Evolutionary conservation across 164 flowering plant species (phyloP), one percentile per base, ranked within the genome.

Genomic region (Echeveria elegans): DNA sequence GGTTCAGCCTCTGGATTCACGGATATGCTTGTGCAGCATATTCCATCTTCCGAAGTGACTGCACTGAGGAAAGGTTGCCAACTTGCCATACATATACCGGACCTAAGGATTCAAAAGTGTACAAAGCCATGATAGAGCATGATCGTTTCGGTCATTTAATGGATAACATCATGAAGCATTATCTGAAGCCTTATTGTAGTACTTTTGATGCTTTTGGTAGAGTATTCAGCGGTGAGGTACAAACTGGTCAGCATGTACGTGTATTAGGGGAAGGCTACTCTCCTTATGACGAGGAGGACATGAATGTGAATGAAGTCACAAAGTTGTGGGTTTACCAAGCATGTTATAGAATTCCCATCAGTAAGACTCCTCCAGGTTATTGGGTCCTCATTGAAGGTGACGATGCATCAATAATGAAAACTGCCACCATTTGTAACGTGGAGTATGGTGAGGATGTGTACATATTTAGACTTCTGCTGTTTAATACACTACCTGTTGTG

Each of bases 301-400:
- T 92, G 97, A 86, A 94, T 15, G 79, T 88, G 45, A 92, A 92
- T 77, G 97, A 88, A 81, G 96, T 90, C 23, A 92, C 99, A 23
- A 95, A 92, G 74, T n/a, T n/a, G n/a, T n/a, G n/a, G n/a, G n/a
- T n/a, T n/a, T n/a, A n/a, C n/a, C n/a, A n/a, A n/a, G n/a, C 71
- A 72, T 92, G 97, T 65, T 90, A 92, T 64, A 85, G 97, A 64
- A 77, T 92, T 70, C 96, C 99, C 45, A 77, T 95, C 66, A 85
- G 87, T 76, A 85, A 84, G 79, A 97, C 99, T 47, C 97, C 94
- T 74, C 96, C 99, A 64, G 99, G 97, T 73, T 86, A 96, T 61
- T 95, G 97, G 99, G 97, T 95, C 73, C 88, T 95, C 12, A 88
- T 95, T 80, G 99, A 95, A 82, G 97, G 99, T 66, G 99, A 92